A percentile compares a stretch with the other conserved stretches of the same genome.
phyloP scores from a whole-genome alignment of 1,284 basidiomycete genomes.

The Amylostereum areolatum region DNA sequence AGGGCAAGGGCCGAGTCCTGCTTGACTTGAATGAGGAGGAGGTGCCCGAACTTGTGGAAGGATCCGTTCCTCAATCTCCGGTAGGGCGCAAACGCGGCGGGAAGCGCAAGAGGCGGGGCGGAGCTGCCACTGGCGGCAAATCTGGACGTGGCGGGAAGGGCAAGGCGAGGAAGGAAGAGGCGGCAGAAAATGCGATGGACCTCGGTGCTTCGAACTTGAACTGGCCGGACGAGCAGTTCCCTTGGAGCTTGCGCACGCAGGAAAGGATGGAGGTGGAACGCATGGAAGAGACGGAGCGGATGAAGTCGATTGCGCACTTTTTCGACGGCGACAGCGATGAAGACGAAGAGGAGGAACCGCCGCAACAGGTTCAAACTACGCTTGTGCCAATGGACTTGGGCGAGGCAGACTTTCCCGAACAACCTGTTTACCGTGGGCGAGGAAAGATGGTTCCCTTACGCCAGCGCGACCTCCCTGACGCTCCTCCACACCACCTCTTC shows the following conservation, averaged over 20 bases:
- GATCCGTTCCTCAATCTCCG: slow-evolving; percentile 2
- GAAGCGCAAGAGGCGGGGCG: neutral
- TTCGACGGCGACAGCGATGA: neutral
- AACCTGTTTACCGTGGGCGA: slow-evolving; percentile 31
- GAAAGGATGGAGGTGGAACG: neutral
- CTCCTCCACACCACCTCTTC: slow-evolving; percentile 21
- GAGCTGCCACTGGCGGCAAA: neutral
- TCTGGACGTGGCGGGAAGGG: slow-evolving; percentile 1
- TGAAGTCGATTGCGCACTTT: neutral
- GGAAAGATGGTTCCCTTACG: slow-evolving; percentile 60
- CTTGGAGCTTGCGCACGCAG: neutral
- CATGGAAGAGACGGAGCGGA: neutral
- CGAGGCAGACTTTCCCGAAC: slow-evolving; percentile 25
- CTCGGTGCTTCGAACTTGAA: slow-evolving; percentile 20
- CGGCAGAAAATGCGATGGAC: slow-evolving; percentile 10
- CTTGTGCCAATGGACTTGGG: slow-evolving; percentile 19
- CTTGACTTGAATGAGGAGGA: neutral
- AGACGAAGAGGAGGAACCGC: neutral
- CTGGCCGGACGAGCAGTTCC: slow-evolving; percentile 1
- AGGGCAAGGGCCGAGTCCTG: neutral
- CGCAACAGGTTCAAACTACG: neutral
- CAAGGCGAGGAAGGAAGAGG: slow-evolving; percentile 1
- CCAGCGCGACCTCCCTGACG: slow-evolving; percentile 15
- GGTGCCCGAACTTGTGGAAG: slow-evolving; percentile 4
- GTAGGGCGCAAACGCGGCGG: neutral